Base-by-base conservation (phyloP, 2,329 filamentous ascomycete species). In the Didymosphaeria variabile region DNA sequence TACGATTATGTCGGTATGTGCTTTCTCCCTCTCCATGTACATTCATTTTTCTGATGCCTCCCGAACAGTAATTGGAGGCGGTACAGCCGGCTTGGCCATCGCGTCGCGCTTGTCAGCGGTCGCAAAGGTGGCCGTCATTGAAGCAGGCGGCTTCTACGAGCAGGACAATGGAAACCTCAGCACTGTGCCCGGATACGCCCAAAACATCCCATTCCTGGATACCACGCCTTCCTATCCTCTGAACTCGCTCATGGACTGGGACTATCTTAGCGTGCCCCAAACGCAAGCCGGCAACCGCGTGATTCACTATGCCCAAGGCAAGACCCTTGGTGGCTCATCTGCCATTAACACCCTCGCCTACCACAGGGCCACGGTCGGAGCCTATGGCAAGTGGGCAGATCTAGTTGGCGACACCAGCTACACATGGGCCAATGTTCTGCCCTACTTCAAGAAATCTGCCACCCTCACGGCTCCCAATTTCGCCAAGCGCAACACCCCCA, bases 271-370 rank as follows among this genome's bases (percentile, higher is more conserved):
- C 2, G 60, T 62, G 10, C 64, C 69, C 1, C 70, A 72, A 46
- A 32, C 54, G 1, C 62, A 60, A 3, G 62, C 65, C 12, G 61
- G 62, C 9, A 65, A 67, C 19, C 65, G 72, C 9, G 62, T 60
- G n/a, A 67, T 76, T 10, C 73, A 74, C 53, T 77, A 77, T 59
- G 72, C 72, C 9, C 68, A 71, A 46, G 75, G 74, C 15, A 74
- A 77, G 49, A 72, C 69, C 2, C 59, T 77, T 3, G 74, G 75
- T 31, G 73, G 73, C 9, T 68, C 67, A 19, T 73, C 70, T 15
- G 71, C 69, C 1, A 58, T 68, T 2, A 74, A 75, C 40, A 65
- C 63, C 19, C 67, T 74, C 65, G 57, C 65, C 2, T 73, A 73
- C 17, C 72, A 76, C 47, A 66, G 72, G 6, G 67, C 59, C 2